These are phyloP conservation scores for Mycena belliarum DNA, from an alignment of 768 basidiomycete species.

Conservation along the genomic window DNA sequence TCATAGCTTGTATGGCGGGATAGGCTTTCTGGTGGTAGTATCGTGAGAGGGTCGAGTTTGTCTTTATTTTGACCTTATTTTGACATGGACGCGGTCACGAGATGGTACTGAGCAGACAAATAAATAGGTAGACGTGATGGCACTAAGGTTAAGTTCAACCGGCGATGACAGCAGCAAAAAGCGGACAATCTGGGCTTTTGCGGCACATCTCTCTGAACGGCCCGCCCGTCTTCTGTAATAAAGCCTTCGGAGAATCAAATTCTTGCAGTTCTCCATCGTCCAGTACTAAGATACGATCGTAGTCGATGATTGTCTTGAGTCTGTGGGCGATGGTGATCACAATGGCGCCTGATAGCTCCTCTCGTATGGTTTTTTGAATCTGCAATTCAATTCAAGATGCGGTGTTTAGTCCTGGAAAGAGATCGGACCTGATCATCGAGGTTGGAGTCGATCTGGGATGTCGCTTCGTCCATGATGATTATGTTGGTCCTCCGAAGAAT, in stretches of 20 bases:
- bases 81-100: conserved; percentile 8
- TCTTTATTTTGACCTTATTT: not conserved
- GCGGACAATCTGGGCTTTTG: conserved; percentile 56
- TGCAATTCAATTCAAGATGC: conserved; percentile 24
- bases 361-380: conserved; percentile 74
- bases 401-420: not conserved
- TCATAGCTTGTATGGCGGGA: not conserved
- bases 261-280: conserved; percentile 74
- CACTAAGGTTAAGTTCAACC: too few relatives aligned
- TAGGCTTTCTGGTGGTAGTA: too few relatives aligned
- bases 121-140: not conserved
- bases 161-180: conserved; percentile 30
- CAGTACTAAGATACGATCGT: conserved; percentile 73
- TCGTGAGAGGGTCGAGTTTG: too few relatives aligned
- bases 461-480: conserved; percentile 78
- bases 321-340: conserved; percentile 86
- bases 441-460: conserved; percentile 70
- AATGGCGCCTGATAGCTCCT: conserved; percentile 69
- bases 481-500: conserved; percentile 64
- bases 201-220: conserved; percentile 70
- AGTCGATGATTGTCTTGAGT: conserved; percentile 74
- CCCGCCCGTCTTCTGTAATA: conserved; percentile 56
- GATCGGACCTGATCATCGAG: conserved; percentile 63
- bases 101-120: too few relatives aligned
- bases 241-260: conserved; percentile 62